These are phyloP conservation scores for Sarocladium oryzae DNA, from an alignment of 2,329 filamentous ascomycete species.

Conservation along the genomic window DNA sequence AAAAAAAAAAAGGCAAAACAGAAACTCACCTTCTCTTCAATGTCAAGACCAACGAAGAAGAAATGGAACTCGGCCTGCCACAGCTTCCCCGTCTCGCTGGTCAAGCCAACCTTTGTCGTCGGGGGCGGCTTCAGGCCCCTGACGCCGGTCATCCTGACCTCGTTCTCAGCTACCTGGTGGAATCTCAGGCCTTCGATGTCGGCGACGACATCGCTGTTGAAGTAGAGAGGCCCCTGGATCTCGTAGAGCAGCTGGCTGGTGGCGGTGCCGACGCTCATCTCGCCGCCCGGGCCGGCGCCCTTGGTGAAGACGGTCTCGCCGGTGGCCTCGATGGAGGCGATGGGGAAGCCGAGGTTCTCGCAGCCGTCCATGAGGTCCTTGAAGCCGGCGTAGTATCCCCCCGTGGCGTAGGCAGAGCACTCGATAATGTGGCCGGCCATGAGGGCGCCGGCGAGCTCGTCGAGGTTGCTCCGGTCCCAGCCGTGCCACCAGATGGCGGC, in stretches of 20 bases:
- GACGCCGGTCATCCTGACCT: conserved; percentile 25
- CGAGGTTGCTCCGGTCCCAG: conserved; percentile 39
- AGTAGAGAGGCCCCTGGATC: conserved; percentile 36
- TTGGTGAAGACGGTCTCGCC: conserved; percentile 28
- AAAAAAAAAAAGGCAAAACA: too few species aligned
- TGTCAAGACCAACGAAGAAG: conserved; percentile 33
- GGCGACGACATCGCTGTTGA: conserved; percentile 38
- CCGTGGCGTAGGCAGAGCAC: conserved; percentile 45
- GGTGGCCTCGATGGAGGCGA: conserved; percentile 24
- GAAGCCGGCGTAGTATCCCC: conserved; percentile 45
- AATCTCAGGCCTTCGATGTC: conserved; percentile 34
- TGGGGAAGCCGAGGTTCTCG: conserved; percentile 24
- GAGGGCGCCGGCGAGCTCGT: conserved; percentile 40
- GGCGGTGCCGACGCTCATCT: conserved; percentile 20
- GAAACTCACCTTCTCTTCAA: conserved; percentile 27
- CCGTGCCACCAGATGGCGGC: conserved; percentile 48
- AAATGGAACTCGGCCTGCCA: conserved; percentile 38
- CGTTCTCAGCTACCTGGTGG: conserved; percentile 30
- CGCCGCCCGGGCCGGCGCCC: conserved; percentile 25
- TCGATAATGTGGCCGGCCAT: conserved; percentile 47
- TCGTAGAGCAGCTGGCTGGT: conserved; percentile 18
- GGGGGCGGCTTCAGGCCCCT: conserved; percentile 18
- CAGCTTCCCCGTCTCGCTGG: conserved; percentile 27
- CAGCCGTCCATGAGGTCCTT: conserved; percentile 17
- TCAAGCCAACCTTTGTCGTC: conserved; percentile 26